Evolutionary conservation across 2,329 filamentous ascomycete genomes (phyloP), one percentile per base, ranked within the genome.

Genomic region (Phyllosticta ampelicida): DNA sequence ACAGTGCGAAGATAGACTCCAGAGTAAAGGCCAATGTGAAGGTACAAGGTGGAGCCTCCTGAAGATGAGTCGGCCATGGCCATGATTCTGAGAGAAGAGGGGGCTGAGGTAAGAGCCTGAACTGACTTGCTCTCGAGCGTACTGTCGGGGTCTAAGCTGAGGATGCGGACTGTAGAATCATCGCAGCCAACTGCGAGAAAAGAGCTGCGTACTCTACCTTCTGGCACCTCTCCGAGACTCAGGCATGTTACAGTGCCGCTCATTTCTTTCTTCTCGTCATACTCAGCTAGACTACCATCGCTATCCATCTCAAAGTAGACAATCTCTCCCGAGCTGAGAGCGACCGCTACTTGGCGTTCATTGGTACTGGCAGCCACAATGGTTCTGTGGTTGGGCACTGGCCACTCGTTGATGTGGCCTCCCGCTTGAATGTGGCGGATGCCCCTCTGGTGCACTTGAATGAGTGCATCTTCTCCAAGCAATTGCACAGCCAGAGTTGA

Each of bases 291-390:
- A 3, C 88, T 88, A 28, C 91, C 91, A 71, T 97, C 92, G 0
- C 84, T 81, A 67, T 96, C 94, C 84, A 96, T 92, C 70, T 99
- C 95, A 65, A 99, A 99, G 69, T 97, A 99, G 49, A 96, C 89
- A 62, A 99, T 92, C 71, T 99, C 94, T 44, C 92, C 92, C 9
- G 91, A 96, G 69, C 91, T 97, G 23, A 99, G 78, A 0, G 94
- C 94, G 54, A 97, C 86, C 3, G 90, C 90, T 23, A 99, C 89
- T 73, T 99, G 94, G 49, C 89, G 84, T 65, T 92, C 86, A 67
- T 99, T 99, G 16, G 92, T 94, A 1, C 92, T 86, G 30, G 92
- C 95, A 9, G 92, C 90, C 52, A 97, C 90, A 63, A 99, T 97
- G 0, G 92, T 95, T 20, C 94, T 84, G 76, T 99, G 92, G 64